These are phyloP conservation scores for Penicillium aurantiogriseum DNA, from an alignment of 2,329 filamentous ascomycete species.

Conservation along the genomic window DNA sequence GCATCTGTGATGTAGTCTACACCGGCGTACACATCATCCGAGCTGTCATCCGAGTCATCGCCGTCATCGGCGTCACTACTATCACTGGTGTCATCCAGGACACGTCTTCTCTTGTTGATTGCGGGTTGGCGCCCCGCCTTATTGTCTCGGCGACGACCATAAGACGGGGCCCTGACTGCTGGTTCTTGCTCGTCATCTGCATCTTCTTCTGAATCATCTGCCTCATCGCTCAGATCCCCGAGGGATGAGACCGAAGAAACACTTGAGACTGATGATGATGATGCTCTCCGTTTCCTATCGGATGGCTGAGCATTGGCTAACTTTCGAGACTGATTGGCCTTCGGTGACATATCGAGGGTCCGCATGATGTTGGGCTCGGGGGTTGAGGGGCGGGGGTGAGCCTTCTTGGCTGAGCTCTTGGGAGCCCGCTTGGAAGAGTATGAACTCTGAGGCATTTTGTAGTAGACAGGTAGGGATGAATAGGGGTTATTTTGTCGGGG, in stretches of 20 bases:
- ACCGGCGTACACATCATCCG: constrained; percentile 70
- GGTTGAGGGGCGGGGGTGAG: constrained; percentile 23
- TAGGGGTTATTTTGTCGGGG: neutral
- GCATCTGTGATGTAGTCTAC: constrained; percentile 78
- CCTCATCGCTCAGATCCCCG: constrained; percentile 37
- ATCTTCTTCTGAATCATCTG: constrained; percentile 39
- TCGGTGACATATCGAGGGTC: constrained; percentile 23
- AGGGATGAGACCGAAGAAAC: constrained; percentile 40
- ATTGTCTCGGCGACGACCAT: constrained; percentile 36
- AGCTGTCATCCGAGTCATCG: constrained; percentile 43
- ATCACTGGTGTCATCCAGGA: constrained; percentile 35
- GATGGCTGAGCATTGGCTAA: constrained; percentile 26
- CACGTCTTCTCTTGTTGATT: constrained; percentile 35
- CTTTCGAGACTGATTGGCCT: constrained; percentile 27
- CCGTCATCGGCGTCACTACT: constrained; percentile 36
- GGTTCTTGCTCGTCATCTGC: constrained; percentile 47
- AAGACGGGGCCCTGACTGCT: constrained; percentile 45
- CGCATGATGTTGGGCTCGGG: constrained; percentile 24
- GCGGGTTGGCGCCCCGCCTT: constrained; percentile 42
- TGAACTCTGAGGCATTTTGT: constrained; percentile 27
- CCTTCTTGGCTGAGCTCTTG: constrained; percentile 28
- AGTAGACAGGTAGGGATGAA: neutral
- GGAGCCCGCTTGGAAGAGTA: constrained; percentile 30
- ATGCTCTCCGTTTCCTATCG: constrained; percentile 37
- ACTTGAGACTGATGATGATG: constrained; percentile 38